These are phyloP conservation scores for Daldinia caldariorum DNA, from an alignment of 495 filamentous ascomycete species.

Conservation along the genomic window DNA sequence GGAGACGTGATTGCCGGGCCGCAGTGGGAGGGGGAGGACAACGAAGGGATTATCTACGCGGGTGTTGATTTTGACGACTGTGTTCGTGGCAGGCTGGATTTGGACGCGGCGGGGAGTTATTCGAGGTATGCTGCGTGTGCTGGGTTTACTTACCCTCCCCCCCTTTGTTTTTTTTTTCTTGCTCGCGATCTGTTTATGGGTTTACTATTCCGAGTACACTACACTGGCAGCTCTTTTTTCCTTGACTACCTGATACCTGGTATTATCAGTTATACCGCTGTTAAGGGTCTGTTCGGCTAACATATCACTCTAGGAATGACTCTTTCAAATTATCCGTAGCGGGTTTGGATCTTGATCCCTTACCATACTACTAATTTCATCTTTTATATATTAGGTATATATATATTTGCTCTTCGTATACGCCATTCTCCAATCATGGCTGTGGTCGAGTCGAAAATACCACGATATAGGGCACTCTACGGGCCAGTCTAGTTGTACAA, in stretches of 20 bases:
- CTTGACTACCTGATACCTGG: too few species aligned
- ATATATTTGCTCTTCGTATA: background rate
- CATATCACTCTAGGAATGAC: slow-evolving; percentile 66
- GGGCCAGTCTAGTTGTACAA: background rate
- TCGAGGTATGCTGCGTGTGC: slow-evolving; percentile 60
- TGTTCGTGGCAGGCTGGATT: slow-evolving; percentile 63
- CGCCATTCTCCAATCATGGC: background rate
- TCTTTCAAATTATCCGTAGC: slow-evolving; percentile 80
- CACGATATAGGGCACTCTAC: background rate
- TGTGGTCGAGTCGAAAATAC: background rate
- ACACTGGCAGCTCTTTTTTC: too few species aligned
- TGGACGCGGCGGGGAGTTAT: slow-evolving; percentile 82
- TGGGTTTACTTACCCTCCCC: too few species aligned
- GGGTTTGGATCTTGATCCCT: slow-evolving; percentile 76
- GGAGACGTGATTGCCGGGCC: slow-evolving; percentile 83
- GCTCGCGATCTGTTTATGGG: too few species aligned
- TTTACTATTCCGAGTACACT: too few species aligned
- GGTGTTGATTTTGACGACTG: slow-evolving; percentile 64
- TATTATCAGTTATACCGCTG: too few species aligned
- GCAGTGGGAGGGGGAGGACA: slow-evolving; percentile 87
- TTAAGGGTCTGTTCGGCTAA: background rate
- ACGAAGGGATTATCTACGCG: slow-evolving; percentile 59
- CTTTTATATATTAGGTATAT: too few species aligned
- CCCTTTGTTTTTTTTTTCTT: too few species aligned
- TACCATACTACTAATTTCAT: slow-evolving; percentile 61